Evolutionary conservation across 2,329 filamentous ascomycete species (phyloP), one percentile per base, ranked within the genome.

Genomic region (Tolypocladium guangdongense): DNA sequence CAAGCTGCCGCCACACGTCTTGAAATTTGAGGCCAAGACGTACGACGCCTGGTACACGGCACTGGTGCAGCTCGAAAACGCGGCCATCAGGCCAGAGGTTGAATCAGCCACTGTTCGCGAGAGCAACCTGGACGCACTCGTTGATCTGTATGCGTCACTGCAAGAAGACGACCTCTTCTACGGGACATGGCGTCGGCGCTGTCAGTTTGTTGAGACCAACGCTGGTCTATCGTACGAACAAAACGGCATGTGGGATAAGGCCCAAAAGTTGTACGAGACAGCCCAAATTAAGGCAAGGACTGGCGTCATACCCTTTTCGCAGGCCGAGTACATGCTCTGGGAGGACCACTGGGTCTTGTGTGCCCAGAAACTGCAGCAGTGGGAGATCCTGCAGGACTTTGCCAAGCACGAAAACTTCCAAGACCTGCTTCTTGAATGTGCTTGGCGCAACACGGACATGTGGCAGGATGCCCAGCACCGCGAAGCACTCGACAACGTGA

Each of bases 341-440:
- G 93, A 99, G 71, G 93, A 99, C 65, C 95, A 99, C 63, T 99
- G 93, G 93, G 86, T 99, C 43, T 80, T 96, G 50, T 99, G 93
- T 68, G 93, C 92, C 0, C 90, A 97, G 71, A 99, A 99, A 72
- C 78, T 99, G 47, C 95, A 99, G 68, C 95, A 99, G 66, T 99
- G 93, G 93, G 93, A 99, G 63, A 92, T 99, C 54, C 71, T 99
- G 36, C 90, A 90, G 57, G 95, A 99, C 62, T 97, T 97, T 64
- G 91, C 93, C 4, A 99, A 99, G 71, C 93, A 99, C 63, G 95
- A 99, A 67, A 99, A 99, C 65, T 87, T 96, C 71, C 95, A 96
- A 65, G 93, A 99, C 66, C 81, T 99, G 50, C 83, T 96, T 37
- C 76, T 99, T 14, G 93, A 99, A 70, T 90, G 93, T 56, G 91